Evolutionary conservation across 805 yeast genomes (phyloP).

Genomic region (Sungouiozyma ichnusensis): DNA sequence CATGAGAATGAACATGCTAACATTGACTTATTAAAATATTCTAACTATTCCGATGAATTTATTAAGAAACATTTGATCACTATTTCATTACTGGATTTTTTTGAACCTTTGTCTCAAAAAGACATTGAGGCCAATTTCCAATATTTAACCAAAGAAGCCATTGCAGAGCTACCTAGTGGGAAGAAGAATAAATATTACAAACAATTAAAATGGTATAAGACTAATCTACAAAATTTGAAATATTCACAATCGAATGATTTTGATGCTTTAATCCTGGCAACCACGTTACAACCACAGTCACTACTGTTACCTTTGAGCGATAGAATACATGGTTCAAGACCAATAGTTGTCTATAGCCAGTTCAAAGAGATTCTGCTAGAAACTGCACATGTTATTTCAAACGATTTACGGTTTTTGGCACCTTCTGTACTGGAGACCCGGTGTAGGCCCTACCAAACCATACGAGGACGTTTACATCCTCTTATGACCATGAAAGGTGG

Average conservation of each 20-base stretch:
- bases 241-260: slow-evolving; percentile 43
- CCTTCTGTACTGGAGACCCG: slow-evolving; percentile 76
- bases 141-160: slow-evolving; percentile 37
- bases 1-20: slow-evolving; percentile 95
- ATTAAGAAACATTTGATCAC: slow-evolving; percentile 50
- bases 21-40: slow-evolving; percentile 53
- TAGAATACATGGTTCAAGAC: slow-evolving; percentile 73
- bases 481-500: slow-evolving; percentile 86
- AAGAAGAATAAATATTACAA: slow-evolving; percentile 60
- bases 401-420: slow-evolving; percentile 64
- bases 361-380: slow-evolving; percentile 72
- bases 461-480: slow-evolving; percentile 92
- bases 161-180: slow-evolving; percentile 44
- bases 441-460: slow-evolving; percentile 81
- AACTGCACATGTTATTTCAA: slow-evolving; percentile 51
- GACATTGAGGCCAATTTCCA: slow-evolving; percentile 35
- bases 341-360: slow-evolving; percentile 73
- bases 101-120: slow-evolving; percentile 54
- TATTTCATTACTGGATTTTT: slow-evolving; percentile 67
- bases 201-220: slow-evolving; percentile 40
- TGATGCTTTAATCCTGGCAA: slow-evolving; percentile 66
- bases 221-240: slow-evolving; percentile 36
- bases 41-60: slow-evolving; percentile 49
- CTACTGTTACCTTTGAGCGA: slow-evolving; percentile 53
- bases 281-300: slow-evolving; percentile 60